A percentile compares a stretch with the other conserved stretches of the same genome.
Evolutionary conservation across 306 rosid genomes (phyloP).

Genomic region (Luffa acutangula): DNA sequence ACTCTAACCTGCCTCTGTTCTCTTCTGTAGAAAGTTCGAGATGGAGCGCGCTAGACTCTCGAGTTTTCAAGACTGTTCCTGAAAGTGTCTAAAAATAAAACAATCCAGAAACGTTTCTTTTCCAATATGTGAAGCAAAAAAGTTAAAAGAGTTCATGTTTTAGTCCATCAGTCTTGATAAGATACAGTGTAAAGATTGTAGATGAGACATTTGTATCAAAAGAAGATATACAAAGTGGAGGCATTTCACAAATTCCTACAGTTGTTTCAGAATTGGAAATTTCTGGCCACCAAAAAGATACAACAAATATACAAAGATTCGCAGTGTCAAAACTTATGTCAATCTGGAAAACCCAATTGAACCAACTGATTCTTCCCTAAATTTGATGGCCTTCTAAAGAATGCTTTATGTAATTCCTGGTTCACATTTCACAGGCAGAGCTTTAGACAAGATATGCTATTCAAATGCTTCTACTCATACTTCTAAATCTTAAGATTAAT

Average conservation of each 20-base stretch:
- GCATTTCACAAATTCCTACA: background rate
- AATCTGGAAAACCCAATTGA: slow-evolving; percentile 27
- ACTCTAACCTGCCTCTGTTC: slow-evolving; percentile 3
- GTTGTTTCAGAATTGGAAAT: background rate
- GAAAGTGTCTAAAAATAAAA: background rate
- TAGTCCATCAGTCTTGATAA: background rate
- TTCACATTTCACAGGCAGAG: background rate
- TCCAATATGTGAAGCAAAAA: background rate
- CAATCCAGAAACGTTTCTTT: background rate
- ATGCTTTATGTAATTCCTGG: background rate
- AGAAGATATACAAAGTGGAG: background rate
- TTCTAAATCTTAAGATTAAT: background rate
- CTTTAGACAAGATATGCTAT: background rate
- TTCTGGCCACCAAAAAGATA: background rate
- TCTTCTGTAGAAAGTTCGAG: slow-evolving; percentile 37
- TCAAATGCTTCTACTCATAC: background rate
- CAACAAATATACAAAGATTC: slow-evolving; percentile 21
- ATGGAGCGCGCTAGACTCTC: slow-evolving; percentile 17
- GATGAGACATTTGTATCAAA: background rate
- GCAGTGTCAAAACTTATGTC: slow-evolving; percentile 32
- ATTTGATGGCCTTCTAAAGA: background rate
- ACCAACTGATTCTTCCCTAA: background rate
- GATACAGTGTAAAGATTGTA: background rate
- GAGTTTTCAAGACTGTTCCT: background rate
- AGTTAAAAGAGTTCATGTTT: background rate